Evolutionary conservation across 306 rosid species (phyloP), one percentile per base, ranked within the genome.

Genomic region (Erythrophleum fordii): DNA sequence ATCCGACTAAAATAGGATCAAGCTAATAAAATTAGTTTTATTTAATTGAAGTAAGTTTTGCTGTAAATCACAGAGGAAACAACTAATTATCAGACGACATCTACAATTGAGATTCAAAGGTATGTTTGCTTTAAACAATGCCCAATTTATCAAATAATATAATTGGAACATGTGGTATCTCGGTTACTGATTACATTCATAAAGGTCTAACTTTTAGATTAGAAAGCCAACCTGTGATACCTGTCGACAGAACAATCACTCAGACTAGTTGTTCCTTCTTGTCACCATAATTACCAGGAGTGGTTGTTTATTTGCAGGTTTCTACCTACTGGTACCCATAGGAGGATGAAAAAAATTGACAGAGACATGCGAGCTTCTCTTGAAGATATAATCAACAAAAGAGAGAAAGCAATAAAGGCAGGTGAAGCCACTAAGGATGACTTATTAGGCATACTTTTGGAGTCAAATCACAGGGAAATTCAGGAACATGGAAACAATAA

Each of bases 401-500:
- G 80, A 76, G 82, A 83, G 39, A 52, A 12, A 56, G 88, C 81
- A 13, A 14, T 72, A 11, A 55, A 82, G 77, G 64, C 42, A 0
- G 90, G 86, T 23, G 86, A 85, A 74, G 78, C 83, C 3, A 22
- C 87, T 17, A 82, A 41, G n/a, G 52, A 76, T 12, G 79, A 86
- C 41, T 39, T 86, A 51, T 66, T 89, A 53, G 55, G 77, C 26
- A 16, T 84, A 11, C 88, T 89, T 23, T 20, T 91, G 44, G 93
- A 83, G 20, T 85, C 92, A 5, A 91, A 88, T 72, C 59, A 46
- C 1, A 83, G 51, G 34, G 92, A 88, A 78, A 83, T 88, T 20
- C 6, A 55, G 67, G 79, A 86, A 69, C 77, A 86, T 5, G 88
- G 88, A 65, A 69, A 79, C 72, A 62, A 41, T 1, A 90, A 87